Evolutionary conservation across 495 filamentous ascomycete species (phyloP).

Genomic region (Trichoderma erinaceum): DNA sequence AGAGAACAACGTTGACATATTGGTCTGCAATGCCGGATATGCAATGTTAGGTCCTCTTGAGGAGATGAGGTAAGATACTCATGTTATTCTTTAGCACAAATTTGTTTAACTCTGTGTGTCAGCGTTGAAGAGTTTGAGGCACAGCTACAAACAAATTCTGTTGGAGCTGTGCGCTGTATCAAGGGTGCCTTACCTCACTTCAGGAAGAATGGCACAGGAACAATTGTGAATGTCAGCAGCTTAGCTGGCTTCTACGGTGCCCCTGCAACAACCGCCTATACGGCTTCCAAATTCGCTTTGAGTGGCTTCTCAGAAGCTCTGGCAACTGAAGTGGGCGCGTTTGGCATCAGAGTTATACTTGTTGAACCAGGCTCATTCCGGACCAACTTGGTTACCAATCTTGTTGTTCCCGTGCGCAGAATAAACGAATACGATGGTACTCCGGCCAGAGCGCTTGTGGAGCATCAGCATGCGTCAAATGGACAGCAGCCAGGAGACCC

Average conservation of each 20-base stretch:
- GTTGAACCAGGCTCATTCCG: neutral
- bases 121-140: neutral
- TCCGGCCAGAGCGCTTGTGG: neutral
- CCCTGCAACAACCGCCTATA: neutral
- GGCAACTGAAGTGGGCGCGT: neutral
- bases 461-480: neutral
- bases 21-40: neutral
- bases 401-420: neutral
- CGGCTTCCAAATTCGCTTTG: neutral
- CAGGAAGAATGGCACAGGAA: neutral
- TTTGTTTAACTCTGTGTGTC: neutral
- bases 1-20: neutral
- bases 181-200: neutral
- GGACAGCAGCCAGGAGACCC: neutral
- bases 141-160: neutral
- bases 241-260: conserved; percentile 4
- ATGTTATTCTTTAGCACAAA: neutral
- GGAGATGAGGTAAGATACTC: neutral
- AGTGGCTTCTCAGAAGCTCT: neutral
- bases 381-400: neutral
- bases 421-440: neutral
- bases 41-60: neutral
- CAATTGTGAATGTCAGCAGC: neutral
- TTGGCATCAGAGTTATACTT: neutral
- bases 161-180: neutral